Evolutionary conservation across 306 rosid species (phyloP).

Genomic region (Canavalia ensiformis): DNA sequence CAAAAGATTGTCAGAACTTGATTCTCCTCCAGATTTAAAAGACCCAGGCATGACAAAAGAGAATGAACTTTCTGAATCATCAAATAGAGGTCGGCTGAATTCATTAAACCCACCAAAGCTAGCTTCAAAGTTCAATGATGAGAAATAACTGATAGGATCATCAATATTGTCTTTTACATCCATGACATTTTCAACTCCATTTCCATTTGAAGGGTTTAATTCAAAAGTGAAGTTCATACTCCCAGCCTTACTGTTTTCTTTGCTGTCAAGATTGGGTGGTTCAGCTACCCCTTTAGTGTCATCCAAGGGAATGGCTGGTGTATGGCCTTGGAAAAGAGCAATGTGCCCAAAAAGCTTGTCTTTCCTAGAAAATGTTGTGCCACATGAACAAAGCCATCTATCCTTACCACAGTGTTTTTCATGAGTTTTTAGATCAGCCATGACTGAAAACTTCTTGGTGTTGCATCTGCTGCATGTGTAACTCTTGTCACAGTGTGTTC

Average conservation of each 20-base stretch:
- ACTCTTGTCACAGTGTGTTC: slow-evolving; percentile 91
- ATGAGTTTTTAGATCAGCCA: slow-evolving; percentile 91
- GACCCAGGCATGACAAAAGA: slow-evolving; percentile 69
- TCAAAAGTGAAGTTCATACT: slow-evolving; percentile 57
- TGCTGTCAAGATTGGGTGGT: slow-evolving; percentile 55
- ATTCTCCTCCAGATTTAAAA: slow-evolving; percentile 63
- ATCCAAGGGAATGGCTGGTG: slow-evolving; percentile 81
- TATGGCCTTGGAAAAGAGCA: slow-evolving; percentile 87
- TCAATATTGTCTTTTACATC: slow-evolving; percentile 64
- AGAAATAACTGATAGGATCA: slow-evolving; percentile 70
- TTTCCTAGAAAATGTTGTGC: slow-evolving; percentile 91
- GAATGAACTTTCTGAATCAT: slow-evolving; percentile 74
- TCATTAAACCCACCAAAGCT: slow-evolving; percentile 78
- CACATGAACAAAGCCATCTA: slow-evolving; percentile 93
- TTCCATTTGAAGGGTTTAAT: slow-evolving; percentile 49
- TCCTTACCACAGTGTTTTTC: slow-evolving; percentile 91
- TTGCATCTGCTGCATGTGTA: slow-evolving; percentile 86
- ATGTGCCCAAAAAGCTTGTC: slow-evolving; percentile 94
- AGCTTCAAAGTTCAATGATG: slow-evolving; percentile 74
- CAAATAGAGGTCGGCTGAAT: slow-evolving; percentile 76
- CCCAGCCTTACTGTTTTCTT: slow-evolving; percentile 49
- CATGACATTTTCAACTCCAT: slow-evolving; percentile 49
- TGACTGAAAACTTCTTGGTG: slow-evolving; percentile 81
- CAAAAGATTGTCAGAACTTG: slow-evolving; percentile 53
- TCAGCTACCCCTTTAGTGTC: slow-evolving; percentile 57